Evolutionary conservation across 2,329 filamentous ascomycete species (phyloP).

Genomic region (Arthrobotrys sinensis): DNA sequence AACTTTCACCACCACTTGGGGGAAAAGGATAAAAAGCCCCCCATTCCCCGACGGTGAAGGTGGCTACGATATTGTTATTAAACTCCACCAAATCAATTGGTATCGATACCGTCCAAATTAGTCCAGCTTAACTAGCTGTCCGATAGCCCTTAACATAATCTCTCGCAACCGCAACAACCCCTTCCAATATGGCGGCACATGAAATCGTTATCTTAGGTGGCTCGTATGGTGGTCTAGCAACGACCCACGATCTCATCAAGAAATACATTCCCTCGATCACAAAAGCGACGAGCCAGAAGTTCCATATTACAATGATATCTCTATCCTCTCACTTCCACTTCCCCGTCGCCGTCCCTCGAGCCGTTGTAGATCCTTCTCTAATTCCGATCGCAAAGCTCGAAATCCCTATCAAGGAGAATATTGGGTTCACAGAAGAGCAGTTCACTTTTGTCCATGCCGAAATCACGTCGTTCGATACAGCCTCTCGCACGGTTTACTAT

Average conservation of each 20-base stretch:
- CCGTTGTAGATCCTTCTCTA: constrained; percentile 47
- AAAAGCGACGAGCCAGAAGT: constrained; percentile 46
- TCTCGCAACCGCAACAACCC: not conserved
- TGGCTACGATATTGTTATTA: not conserved
- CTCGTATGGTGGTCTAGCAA: constrained; percentile 32
- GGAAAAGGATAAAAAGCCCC: constrained; percentile 10
- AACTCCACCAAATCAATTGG: not conserved
- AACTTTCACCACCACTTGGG: not conserved
- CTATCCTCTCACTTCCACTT: constrained; percentile 55
- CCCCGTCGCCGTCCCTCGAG: constrained; percentile 45
- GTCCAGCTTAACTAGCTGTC: not conserved
- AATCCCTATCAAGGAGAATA: constrained; percentile 43
- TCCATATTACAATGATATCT: constrained; percentile 55
- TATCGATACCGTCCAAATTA: no score
- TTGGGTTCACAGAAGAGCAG: constrained; percentile 24
- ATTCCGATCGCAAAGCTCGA: constrained; percentile 39
- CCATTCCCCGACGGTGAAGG: not conserved
- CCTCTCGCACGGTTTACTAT: constrained; percentile 45
- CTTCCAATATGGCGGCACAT: constrained; percentile 38
- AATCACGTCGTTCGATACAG: constrained; percentile 41
- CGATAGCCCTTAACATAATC: not conserved
- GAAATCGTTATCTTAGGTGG: constrained; percentile 56
- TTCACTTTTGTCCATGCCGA: constrained; percentile 56
- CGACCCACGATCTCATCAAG: constrained; percentile 48
- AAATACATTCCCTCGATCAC: constrained; percentile 43